Evolutionary conservation across 140 eudicot species (phyloP).

Genomic region (Bidens hawaiensis): DNA sequence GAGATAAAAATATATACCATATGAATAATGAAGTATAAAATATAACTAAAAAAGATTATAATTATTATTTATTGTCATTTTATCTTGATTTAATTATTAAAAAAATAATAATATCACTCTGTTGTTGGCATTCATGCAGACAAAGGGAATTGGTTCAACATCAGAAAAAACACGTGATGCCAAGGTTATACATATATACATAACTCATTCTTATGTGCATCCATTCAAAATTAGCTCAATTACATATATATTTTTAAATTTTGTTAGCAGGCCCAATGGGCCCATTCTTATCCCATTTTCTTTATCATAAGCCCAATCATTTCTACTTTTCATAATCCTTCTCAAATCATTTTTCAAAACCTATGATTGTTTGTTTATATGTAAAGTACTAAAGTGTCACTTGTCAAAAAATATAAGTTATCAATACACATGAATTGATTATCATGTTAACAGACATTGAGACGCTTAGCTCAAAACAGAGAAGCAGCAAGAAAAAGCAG

Average conservation of each 20-base stretch:
- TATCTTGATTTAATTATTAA: too few relatives aligned
- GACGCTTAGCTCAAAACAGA: slow-evolving; percentile 97
- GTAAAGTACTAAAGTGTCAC: too few relatives aligned
- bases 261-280: background rate
- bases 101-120: slow-evolving; percentile 6
- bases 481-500: slow-evolving; percentile 99
- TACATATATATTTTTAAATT: background rate
- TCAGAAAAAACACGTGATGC: slow-evolving; percentile 71
- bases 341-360: background rate
- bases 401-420: background rate
- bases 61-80: too few relatives aligned
- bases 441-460: slow-evolving; percentile 58
- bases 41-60: too few relatives aligned
- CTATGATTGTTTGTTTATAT: too few relatives aligned
- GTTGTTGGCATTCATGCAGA: slow-evolving; percentile 11
- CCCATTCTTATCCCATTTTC: background rate
- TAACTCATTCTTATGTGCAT: too few relatives aligned
- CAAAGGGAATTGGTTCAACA: slow-evolving; percentile 18
- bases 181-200: slow-evolving; percentile 48
- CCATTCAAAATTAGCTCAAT: background rate
- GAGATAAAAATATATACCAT: too few relatives aligned
- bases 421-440: slow-evolving; percentile 8
- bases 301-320: background rate
- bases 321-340: background rate
- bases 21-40: too few relatives aligned